Conservation (phyloP, 164 flowering plant genomes). For the Nelumbo lutea region DNA sequence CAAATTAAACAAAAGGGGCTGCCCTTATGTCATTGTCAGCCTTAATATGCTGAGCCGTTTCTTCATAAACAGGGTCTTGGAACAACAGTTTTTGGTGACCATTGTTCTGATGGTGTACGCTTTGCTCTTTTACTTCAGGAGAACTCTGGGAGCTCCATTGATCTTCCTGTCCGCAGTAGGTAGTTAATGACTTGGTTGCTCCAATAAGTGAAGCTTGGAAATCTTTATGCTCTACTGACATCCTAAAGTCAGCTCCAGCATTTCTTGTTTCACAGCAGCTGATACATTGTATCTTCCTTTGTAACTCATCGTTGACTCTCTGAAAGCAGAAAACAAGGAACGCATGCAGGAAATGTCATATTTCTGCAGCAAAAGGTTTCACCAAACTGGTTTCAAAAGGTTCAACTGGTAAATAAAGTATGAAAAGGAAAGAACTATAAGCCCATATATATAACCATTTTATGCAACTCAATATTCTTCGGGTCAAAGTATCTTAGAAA, state of each 20-base stretch:
- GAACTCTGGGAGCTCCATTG: conserved; percentile 19
- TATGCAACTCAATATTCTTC: no score
- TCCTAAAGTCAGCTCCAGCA: conserved; percentile 23
- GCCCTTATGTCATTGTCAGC: conserved; percentile 20
- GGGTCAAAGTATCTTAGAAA: no score
- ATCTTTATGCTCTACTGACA: conserved; percentile 49
- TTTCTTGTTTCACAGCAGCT: conserved; percentile 17
- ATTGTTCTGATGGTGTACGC: conserved; percentile 14
- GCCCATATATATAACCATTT: no score
- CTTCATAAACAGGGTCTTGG: conserved; percentile 25
- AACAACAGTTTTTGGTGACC: conserved; percentile 23
- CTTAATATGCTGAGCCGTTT: conserved; percentile 28
- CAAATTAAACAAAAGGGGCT: not conserved
- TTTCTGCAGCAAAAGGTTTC: not conserved
- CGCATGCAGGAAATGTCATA: not conserved
- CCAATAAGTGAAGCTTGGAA: conserved; percentile 44
- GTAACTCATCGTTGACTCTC: conserved; percentile 67
- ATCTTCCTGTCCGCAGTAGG: conserved; percentile 18
- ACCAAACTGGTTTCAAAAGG: no score
- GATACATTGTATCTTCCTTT: conserved; percentile 32
- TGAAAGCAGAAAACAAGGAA: conserved; percentile 17
- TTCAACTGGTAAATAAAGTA: no score
- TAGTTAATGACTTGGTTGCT: conserved; percentile 32
- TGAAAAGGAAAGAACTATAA: no score
- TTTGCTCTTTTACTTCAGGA: conserved; percentile 19